Evolutionary conservation across 2,329 filamentous ascomycete species (phyloP).

Genomic region (Microdochium bolleyi): DNA sequence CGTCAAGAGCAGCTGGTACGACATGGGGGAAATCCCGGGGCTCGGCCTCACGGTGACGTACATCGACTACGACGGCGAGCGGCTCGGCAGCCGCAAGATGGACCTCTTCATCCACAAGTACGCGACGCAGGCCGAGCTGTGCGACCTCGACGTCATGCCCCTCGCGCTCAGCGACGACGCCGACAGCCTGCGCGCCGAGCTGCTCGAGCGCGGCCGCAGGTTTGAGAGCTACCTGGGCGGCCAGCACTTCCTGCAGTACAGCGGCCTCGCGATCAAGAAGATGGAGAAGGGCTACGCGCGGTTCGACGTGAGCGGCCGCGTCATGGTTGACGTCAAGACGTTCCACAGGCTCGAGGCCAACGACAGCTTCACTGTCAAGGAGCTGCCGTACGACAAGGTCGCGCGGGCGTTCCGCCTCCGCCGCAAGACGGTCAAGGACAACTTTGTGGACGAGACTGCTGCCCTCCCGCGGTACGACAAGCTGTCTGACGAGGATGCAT

Average conservation of each 20-base stretch:
- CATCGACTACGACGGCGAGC: slow-evolving; percentile 26
- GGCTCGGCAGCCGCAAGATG: slow-evolving; percentile 15
- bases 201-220: slow-evolving; percentile 20
- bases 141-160: slow-evolving; percentile 19
- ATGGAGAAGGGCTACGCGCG: slow-evolving; percentile 7
- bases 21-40: slow-evolving; percentile 9
- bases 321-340: slow-evolving; percentile 26
- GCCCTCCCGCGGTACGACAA: slow-evolving; percentile 7
- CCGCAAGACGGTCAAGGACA: slow-evolving; percentile 8
- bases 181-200: slow-evolving; percentile 7
- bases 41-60: slow-evolving; percentile 16
- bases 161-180: slow-evolving; percentile 17
- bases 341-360: slow-evolving; percentile 19
- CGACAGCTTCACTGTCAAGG: slow-evolving; percentile 11
- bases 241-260: slow-evolving; percentile 23
- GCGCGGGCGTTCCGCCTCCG: slow-evolving; percentile 8
- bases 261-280: slow-evolving; percentile 15
- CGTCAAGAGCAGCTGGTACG: slow-evolving; percentile 17
- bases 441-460: slow-evolving; percentile 11
- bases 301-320: slow-evolving; percentile 19
- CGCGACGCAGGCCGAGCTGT: slow-evolving; percentile 10
- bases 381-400: slow-evolving; percentile 7
- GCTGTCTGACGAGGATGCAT: slow-evolving; percentile 17
- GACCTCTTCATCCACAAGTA: slow-evolving; percentile 18
- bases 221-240: slow-evolving; percentile 21